Percentiles rank a stretch among this genome's conserved stretches.
These are phyloP conservation scores for Quillaja saponaria DNA, from an alignment of 306 rosid species.

Conservation along the genomic window DNA sequence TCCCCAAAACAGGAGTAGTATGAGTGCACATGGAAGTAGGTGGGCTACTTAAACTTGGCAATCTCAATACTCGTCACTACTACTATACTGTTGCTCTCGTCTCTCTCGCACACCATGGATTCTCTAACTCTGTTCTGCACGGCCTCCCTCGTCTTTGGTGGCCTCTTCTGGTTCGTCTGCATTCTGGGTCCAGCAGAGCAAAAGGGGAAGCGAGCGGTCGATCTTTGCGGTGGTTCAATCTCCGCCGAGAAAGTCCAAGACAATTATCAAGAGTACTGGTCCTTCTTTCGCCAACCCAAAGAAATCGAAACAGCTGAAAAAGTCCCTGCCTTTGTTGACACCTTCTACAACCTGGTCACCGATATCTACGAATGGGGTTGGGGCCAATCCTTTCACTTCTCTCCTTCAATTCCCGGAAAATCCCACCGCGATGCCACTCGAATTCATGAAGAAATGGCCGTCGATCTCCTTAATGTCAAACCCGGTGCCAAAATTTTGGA, in stretches of 20 bases:
- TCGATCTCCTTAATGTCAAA: constrained; percentile 47
- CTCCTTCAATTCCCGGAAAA: constrained; percentile 49
- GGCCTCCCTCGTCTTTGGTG: constrained; percentile 48
- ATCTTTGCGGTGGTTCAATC: constrained; percentile 61
- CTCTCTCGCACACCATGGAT: too few species aligned
- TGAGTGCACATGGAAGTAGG: too few species aligned
- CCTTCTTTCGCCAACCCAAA: constrained; percentile 62
- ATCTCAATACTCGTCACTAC: too few species aligned
- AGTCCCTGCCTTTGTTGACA: constrained; percentile 66
- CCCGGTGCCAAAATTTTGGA: constrained; percentile 51
- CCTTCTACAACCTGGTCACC: constrained; percentile 63
- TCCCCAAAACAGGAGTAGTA: too few species aligned
- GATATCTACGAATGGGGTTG: constrained; percentile 74
- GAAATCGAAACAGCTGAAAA: constrained; percentile 54
- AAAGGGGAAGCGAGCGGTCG: constrained; percentile 48
- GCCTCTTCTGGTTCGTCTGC: constrained; percentile 62
- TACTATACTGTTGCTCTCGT: too few species aligned
- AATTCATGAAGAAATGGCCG: constrained; percentile 63
- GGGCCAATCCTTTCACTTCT: constrained; percentile 72
- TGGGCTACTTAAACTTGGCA: too few species aligned
- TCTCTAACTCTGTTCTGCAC: constrained; percentile 45
- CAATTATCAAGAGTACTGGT: constrained; percentile 57
- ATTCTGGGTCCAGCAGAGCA: constrained; percentile 59
- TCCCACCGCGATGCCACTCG: constrained; percentile 62
- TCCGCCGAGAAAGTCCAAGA: constrained; percentile 56